phyloP scores from a whole-genome alignment of 371 early-diverging fungal species.

The Mucor indicus region DNA sequence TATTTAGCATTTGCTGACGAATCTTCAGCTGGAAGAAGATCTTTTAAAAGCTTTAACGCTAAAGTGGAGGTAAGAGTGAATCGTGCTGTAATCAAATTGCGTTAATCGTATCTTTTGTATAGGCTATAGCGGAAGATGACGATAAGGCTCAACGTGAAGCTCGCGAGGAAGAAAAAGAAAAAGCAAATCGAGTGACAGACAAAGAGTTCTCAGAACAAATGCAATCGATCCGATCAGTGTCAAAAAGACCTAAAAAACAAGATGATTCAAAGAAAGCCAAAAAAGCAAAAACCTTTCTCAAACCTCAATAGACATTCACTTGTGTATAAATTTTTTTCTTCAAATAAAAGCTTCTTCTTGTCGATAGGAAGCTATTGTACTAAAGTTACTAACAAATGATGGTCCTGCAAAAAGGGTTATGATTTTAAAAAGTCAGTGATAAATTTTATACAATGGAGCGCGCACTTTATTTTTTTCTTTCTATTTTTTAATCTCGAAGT shows the following conservation, averaged over 20 bases:
- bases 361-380: no score
- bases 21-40: conserved; percentile 39
- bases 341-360: no score
- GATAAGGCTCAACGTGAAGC: conserved; percentile 16
- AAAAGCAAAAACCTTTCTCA: conserved; percentile 10
- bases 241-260: no score
- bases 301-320: background rate
- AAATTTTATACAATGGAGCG: no score
- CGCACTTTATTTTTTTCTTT: background rate
- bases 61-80: conserved; percentile 29
- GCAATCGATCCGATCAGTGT: conserved; percentile 17
- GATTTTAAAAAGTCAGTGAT: no score
- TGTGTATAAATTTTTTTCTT: background rate
- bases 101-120: background rate
- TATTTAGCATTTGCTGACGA: conserved; percentile 38
- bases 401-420: no score
- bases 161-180: conserved; percentile 24
- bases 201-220: conserved; percentile 22
- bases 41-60: conserved; percentile 54
- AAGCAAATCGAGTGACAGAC: conserved; percentile 12
- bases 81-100: background rate
- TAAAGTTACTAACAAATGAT: no score
- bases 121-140: conserved; percentile 13
- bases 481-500: background rate
- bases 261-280: background rate